phyloP scores from a whole-genome alignment of 768 basidiomycete species.

The Inosperma sp. region DNA sequence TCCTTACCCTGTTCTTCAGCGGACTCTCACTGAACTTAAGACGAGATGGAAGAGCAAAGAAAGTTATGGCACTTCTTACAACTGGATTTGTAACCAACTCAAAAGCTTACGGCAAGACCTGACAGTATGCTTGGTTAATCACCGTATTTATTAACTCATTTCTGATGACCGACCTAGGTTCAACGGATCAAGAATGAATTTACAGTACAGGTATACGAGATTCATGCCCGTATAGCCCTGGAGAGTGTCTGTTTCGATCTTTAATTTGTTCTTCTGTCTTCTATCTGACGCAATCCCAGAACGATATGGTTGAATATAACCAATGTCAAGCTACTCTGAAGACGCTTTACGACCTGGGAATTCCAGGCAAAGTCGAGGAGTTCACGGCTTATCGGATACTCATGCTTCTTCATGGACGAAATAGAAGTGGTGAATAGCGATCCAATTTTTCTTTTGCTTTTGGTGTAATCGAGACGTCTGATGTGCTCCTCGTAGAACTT shows the following conservation, averaged over 20 bases:
- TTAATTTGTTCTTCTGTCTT: not conserved
- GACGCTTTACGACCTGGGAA: slow-evolving; percentile 87
- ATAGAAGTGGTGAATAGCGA: slow-evolving; percentile 71
- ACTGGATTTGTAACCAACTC: slow-evolving; percentile 97
- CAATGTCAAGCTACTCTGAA: slow-evolving; percentile 92
- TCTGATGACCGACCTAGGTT: slow-evolving; percentile 50
- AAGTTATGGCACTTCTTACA: slow-evolving; percentile 42
- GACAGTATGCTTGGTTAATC: slow-evolving; percentile 53
- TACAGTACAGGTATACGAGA: slow-evolving; percentile 95
- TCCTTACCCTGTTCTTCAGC: slow-evolving; percentile 76
- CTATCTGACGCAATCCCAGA: slow-evolving; percentile 41
- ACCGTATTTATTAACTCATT: slow-evolving; percentile 5
- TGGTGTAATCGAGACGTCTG: not conserved
- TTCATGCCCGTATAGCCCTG: slow-evolving; percentile 95
- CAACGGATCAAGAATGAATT: slow-evolving; percentile 99
- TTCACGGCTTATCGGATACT: slow-evolving; percentile 97
- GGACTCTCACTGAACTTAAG: slow-evolving; percentile 84
- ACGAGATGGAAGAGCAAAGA: slow-evolving; percentile 76
- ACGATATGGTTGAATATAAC: slow-evolving; percentile 98
- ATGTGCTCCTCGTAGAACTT: slow-evolving; percentile 56
- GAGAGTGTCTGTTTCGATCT: slow-evolving; percentile 24
- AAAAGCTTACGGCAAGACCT: slow-evolving; percentile 97
- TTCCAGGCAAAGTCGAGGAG: slow-evolving; percentile 90
- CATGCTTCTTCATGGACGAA: slow-evolving; percentile 90
- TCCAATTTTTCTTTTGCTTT: not conserved